phyloP scores from a whole-genome alignment of 2,329 filamentous ascomycete genomes.

The Hypoxylon sp. region DNA sequence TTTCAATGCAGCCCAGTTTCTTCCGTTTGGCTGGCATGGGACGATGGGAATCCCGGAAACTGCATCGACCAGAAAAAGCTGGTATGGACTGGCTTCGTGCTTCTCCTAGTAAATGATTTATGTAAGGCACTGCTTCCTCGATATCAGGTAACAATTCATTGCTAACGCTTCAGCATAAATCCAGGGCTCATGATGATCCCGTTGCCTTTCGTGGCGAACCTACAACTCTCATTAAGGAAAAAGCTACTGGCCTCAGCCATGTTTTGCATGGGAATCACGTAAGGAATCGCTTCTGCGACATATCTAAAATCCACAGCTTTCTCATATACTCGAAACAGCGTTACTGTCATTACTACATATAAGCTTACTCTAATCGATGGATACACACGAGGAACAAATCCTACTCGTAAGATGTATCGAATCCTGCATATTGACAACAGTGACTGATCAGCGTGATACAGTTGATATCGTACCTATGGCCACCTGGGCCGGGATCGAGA shows the following conservation, averaged over 20 bases:
- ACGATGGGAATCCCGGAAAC: slow-evolving; percentile 2
- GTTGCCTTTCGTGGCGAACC: slow-evolving; percentile 2
- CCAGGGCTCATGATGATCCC: slow-evolving; percentile 13
- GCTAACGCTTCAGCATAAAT: too few species aligned
- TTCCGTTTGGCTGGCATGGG: slow-evolving; percentile 12
- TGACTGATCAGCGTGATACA: background rate
- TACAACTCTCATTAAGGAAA: slow-evolving; percentile 12
- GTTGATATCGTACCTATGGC: background rate
- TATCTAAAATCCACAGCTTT: background rate
- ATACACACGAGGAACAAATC: slow-evolving; percentile 8
- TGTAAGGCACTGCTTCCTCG: slow-evolving; percentile 5
- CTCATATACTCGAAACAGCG: slow-evolving; percentile 1
- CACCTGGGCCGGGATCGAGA: slow-evolving; percentile 11
- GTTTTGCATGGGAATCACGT: slow-evolving; percentile 17
- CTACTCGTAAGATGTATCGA: slow-evolving; percentile 6
- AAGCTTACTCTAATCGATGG: slow-evolving; percentile 7
- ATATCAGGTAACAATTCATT: too few species aligned
- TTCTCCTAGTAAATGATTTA: slow-evolving; percentile 5
- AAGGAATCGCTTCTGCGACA: background rate
- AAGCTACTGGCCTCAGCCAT: slow-evolving; percentile 9
- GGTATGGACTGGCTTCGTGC: slow-evolving; percentile 2
- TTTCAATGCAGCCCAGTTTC: slow-evolving; percentile 11
- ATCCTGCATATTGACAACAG: background rate
- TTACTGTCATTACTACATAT: slow-evolving; percentile 12
- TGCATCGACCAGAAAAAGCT: slow-evolving; percentile 10